These are phyloP conservation scores for Claviceps spartinae DNA, from an alignment of 2,329 filamentous ascomycete genomes.

Conservation along the genomic window DNA sequence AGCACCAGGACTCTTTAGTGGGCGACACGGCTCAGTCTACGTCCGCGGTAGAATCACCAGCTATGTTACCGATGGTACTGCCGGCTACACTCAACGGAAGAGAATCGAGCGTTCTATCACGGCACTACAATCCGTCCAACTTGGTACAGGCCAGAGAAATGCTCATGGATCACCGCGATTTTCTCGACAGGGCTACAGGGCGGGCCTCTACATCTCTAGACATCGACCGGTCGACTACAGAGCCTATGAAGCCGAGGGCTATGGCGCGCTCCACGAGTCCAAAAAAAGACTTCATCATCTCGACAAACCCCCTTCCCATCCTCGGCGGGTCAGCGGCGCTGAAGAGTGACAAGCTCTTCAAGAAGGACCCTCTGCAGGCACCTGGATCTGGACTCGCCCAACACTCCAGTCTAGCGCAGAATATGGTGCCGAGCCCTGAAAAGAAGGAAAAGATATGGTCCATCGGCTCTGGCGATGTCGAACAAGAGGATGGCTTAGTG, in stretches of 20 bases:
- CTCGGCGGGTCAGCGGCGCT: constrained; percentile 6
- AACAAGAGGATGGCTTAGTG: constrained; percentile 41
- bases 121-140: constrained; percentile 19
- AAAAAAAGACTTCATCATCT: constrained; percentile 14
- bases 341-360: constrained; percentile 6
- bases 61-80: constrained; percentile 18
- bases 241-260: constrained; percentile 13
- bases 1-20: constrained; percentile 4
- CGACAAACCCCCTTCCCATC: constrained; percentile 10
- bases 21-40: not conserved
- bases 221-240: constrained; percentile 15
- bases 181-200: constrained; percentile 16
- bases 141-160: constrained; percentile 23
- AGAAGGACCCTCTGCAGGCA: constrained; percentile 6
- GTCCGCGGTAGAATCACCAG: constrained; percentile 20
- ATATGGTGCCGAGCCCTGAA: constrained; percentile 33
- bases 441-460: constrained; percentile 54
- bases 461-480: constrained; percentile 38
- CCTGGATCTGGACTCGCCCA: constrained; percentile 14
- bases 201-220: constrained; percentile 22
- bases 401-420: constrained; percentile 28
- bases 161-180: constrained; percentile 21
- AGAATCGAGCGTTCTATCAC: constrained; percentile 18
- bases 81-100: constrained; percentile 15
- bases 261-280: constrained; percentile 15